These are phyloP conservation scores for Chalciporus piperatus DNA, from an alignment of 768 basidiomycete genomes.

Conservation along the genomic window DNA sequence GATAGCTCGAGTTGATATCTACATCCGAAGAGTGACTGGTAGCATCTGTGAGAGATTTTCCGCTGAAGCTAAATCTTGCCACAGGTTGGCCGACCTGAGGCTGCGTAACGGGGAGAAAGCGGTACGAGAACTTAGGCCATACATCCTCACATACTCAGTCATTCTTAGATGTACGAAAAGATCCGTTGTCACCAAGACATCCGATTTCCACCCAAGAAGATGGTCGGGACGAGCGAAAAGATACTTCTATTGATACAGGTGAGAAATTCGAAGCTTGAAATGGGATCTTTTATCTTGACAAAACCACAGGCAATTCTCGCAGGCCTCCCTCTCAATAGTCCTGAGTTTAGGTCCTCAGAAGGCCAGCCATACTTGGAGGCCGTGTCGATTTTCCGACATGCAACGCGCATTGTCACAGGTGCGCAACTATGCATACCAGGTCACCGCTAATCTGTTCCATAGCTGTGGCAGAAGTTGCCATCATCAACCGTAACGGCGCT, in stretches of 20 bases:
- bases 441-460: constrained; percentile 4
- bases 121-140: constrained; percentile 33
- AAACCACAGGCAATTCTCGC: constrained; percentile 61
- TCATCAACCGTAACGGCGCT: constrained; percentile 59
- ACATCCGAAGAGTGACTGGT: constrained; percentile 60
- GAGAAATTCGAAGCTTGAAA: constrained; percentile 3
- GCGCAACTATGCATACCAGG: background rate
- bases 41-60: background rate
- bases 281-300: constrained; percentile 1
- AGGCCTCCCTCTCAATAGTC: constrained; percentile 62
- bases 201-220: constrained; percentile 69
- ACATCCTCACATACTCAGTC: background rate
- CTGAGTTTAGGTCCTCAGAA: constrained; percentile 70
- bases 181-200: constrained; percentile 73
- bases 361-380: constrained; percentile 74
- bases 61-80: constrained; percentile 1
- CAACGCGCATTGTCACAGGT: constrained; percentile 77
- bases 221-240: constrained; percentile 73
- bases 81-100: constrained; percentile 65
- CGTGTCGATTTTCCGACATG: constrained; percentile 68
- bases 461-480: constrained; percentile 81
- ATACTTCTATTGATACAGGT: constrained; percentile 81
- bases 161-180: constrained; percentile 55
- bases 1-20: constrained; percentile 63
- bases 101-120: constrained; percentile 75